phyloP scores from a whole-genome alignment of 2,329 filamentous ascomycete species.

The Exophiala sideris region DNA sequence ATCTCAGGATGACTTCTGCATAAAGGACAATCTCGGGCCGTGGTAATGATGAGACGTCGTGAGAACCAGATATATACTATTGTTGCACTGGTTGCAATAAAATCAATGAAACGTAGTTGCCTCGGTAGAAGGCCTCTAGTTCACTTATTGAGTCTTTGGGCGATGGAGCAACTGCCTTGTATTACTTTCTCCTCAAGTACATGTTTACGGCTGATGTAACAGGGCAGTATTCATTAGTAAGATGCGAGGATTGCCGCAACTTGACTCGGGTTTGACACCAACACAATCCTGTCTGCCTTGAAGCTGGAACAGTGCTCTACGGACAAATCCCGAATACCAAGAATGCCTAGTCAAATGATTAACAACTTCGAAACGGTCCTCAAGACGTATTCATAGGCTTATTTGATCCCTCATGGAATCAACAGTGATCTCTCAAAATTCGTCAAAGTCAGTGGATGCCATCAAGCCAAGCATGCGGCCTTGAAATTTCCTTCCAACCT shows the following conservation, averaged over 20 bases:
- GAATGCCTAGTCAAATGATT: not conserved
- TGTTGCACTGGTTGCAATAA: not conserved
- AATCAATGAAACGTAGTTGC: not conserved
- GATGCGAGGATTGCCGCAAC: not conserved
- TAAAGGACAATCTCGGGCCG: not conserved
- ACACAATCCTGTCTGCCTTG: not conserved
- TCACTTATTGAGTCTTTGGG: not conserved
- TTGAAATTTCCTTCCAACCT: slow-evolving; percentile 45
- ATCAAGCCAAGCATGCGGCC: slow-evolving; percentile 28
- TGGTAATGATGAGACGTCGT: not conserved
- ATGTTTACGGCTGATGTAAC: not conserved
- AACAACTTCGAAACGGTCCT: not conserved
- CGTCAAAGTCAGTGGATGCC: slow-evolving; percentile 23
- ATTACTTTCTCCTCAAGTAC: not conserved
- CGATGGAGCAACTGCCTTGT: not conserved
- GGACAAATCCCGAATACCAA: not conserved
- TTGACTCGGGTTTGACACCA: not conserved
- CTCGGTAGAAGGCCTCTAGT: not conserved
- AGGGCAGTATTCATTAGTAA: not conserved
- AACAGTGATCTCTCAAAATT: slow-evolving; percentile 8
- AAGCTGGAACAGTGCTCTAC: not conserved
- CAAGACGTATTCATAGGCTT: not conserved
- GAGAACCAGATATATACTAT: not conserved
- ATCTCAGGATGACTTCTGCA: not conserved
- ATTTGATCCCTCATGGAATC: too few species aligned